Percentiles rank a stretch among this genome's conserved stretches.
phyloP scores from a whole-genome alignment of 331 rosid genomes.

The Telfairia occidentalis region DNA sequence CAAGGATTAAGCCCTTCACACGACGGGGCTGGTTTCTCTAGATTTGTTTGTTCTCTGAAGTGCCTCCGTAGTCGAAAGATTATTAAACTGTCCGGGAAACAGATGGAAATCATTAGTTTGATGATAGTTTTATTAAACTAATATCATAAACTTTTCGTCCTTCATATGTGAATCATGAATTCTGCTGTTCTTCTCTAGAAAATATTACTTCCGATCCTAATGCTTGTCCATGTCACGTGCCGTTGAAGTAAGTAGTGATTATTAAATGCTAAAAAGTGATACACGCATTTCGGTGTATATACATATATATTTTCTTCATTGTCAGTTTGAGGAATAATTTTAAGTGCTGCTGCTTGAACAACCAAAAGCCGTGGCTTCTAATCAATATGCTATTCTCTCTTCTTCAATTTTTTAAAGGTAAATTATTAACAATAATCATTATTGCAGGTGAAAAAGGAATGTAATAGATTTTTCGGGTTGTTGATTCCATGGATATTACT shows the following conservation, averaged over 20 bases:
- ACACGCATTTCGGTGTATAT: neutral
- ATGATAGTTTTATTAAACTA: neutral
- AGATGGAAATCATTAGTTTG: neutral
- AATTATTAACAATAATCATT: neutral
- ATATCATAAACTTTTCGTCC: neutral
- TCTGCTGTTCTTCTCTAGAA: neutral
- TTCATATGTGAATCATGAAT: neutral
- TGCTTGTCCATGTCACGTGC: neutral
- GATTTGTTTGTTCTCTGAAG: neutral
- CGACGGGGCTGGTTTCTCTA: neutral
- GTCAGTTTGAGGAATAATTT: neutral
- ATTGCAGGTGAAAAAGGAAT: conserved; percentile 11
- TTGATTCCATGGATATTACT: neutral
- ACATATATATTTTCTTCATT: neutral
- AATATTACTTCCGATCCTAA: neutral
- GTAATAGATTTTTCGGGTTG: neutral
- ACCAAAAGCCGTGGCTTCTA: neutral
- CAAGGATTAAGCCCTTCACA: neutral
- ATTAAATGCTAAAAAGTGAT: neutral
- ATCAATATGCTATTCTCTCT: neutral
- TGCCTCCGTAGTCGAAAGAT: neutral
- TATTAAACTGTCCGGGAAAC: neutral
- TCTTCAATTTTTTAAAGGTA: neutral
- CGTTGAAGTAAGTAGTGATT: neutral
- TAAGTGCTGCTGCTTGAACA: neutral